Evolutionary conservation across 1,284 basidiomycete species (phyloP).

Genomic region (Pisolithus thermaeus): DNA sequence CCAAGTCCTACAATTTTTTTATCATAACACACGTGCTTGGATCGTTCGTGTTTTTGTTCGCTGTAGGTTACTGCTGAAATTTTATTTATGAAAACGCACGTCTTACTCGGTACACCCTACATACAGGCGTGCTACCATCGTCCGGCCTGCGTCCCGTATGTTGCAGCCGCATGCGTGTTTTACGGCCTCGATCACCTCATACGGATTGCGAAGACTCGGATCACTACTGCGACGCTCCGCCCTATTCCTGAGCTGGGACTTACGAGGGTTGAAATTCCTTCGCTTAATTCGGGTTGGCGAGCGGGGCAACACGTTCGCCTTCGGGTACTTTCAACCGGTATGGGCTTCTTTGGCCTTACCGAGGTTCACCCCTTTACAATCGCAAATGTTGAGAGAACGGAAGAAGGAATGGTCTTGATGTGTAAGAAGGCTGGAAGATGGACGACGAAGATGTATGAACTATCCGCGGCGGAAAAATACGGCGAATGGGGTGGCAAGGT

Average conservation of each 20-base stretch:
- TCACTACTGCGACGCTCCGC: slow-evolving; percentile 49
- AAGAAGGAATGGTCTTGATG: slow-evolving; percentile 54
- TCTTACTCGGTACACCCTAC: neutral
- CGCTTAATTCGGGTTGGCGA: slow-evolving; percentile 68
- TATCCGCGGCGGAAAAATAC: slow-evolving; percentile 41
- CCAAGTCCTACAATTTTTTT: slow-evolving; percentile 52
- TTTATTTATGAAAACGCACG: neutral
- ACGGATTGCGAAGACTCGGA: slow-evolving; percentile 60
- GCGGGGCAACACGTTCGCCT: slow-evolving; percentile 78
- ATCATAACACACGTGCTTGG: slow-evolving; percentile 43
- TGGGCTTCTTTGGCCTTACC: slow-evolving; percentile 54
- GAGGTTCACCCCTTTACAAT: slow-evolving; percentile 79
- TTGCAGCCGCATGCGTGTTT: slow-evolving; percentile 45
- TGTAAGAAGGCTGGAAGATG: slow-evolving; percentile 61
- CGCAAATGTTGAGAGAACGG: slow-evolving; percentile 38
- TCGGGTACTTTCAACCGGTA: slow-evolving; percentile 51
- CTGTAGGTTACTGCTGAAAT: slow-evolving; percentile 31
- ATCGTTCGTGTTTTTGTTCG: slow-evolving; percentile 39
- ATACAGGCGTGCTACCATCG: slow-evolving; percentile 42
- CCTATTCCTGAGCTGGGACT: slow-evolving; percentile 50
- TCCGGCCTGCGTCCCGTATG: slow-evolving; percentile 38
- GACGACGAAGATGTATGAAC: slow-evolving; percentile 54
- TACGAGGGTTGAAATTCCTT: slow-evolving; percentile 54
- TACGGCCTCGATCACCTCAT: slow-evolving; percentile 62
- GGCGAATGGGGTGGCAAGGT: slow-evolving; percentile 32